Conservation (phyloP, 1,284 basidiomycete species). For the Malassezia japonica region DNA sequence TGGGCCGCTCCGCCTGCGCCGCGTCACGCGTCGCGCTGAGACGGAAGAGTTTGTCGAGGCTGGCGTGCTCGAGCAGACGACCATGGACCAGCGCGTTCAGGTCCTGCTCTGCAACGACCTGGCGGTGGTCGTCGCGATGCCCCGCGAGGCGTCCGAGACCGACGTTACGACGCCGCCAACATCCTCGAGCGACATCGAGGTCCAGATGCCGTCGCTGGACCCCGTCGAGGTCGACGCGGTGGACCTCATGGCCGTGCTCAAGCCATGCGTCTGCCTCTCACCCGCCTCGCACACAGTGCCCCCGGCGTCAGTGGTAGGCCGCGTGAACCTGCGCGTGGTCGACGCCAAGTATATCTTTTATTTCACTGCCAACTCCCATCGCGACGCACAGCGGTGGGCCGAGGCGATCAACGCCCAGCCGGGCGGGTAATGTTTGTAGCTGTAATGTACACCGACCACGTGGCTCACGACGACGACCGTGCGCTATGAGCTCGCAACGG, state of each 20-base stretch:
- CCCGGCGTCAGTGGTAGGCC: conserved; percentile 24
- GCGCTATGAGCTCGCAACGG: neutral
- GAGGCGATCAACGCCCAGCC: conserved; percentile 28
- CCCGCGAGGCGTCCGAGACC: conserved; percentile 49
- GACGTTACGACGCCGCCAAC: conserved; percentile 13
- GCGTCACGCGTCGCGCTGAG: conserved; percentile 70
- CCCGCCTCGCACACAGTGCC: conserved; percentile 5
- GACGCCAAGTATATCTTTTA: conserved; percentile 29
- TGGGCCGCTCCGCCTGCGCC: conserved; percentile 67
- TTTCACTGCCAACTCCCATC: conserved; percentile 20
- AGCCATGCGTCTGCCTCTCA: neutral
- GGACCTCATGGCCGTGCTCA: conserved; percentile 14
- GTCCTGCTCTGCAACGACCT: conserved; percentile 79
- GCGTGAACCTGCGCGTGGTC: conserved; percentile 26
- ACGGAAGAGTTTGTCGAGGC: conserved; percentile 46
- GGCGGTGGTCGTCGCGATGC: conserved; percentile 76
- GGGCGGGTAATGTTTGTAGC: neutral
- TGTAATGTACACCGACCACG: neutral
- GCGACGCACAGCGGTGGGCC: conserved; percentile 28
- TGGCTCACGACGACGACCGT: neutral
- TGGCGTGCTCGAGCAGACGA: conserved; percentile 63
- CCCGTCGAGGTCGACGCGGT: neutral
- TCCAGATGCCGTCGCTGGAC: neutral
- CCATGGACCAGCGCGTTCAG: conserved; percentile 27
- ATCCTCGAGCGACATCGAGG: neutral